phyloP scores from a whole-genome alignment of 345 rosid genomes.

The Bruguiera parviflora region DNA sequence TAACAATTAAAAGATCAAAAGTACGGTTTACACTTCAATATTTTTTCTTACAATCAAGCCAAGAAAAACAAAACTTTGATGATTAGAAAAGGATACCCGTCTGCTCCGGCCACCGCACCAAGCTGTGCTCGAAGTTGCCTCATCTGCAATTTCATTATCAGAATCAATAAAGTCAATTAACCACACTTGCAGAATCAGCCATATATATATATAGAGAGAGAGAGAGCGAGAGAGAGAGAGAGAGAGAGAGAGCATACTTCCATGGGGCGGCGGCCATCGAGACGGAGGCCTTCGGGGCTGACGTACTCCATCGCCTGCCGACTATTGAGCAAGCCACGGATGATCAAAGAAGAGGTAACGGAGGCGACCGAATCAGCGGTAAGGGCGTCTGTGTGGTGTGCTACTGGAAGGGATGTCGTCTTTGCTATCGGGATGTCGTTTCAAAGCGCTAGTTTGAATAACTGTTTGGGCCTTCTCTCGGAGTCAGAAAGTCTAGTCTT shows the following conservation, averaged over 20 bases:
- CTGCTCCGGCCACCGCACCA: conserved; percentile 71
- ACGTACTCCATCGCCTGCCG: conserved; percentile 57
- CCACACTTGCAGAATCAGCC: neutral
- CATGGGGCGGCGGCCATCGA: conserved; percentile 80
- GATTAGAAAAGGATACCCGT: conserved; percentile 46
- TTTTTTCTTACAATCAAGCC: neutral
- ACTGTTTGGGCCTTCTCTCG: too few relatives aligned
- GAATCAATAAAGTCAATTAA: neutral
- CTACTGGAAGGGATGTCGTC: too few relatives aligned
- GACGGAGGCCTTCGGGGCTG: conserved; percentile 81
- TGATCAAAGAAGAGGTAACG: too few relatives aligned
- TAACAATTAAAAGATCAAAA: conserved; percentile 10
- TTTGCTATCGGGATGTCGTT: too few relatives aligned
- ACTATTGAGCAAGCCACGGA: neutral
- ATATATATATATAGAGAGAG: neutral
- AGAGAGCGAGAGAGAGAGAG: neutral
- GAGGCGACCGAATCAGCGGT: too few relatives aligned
- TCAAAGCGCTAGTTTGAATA: too few relatives aligned
- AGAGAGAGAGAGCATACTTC: conserved; percentile 38
- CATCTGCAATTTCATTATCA: conserved; percentile 42
- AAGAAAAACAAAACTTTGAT: neutral
- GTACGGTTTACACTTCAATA: neutral
- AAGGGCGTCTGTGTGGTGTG: too few relatives aligned
- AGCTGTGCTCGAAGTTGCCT: conserved; percentile 87
- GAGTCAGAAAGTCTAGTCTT: too few relatives aligned